phyloP scores from a whole-genome alignment of 2,329 filamentous ascomycete genomes.

The Colletotrichum caudatum region DNA sequence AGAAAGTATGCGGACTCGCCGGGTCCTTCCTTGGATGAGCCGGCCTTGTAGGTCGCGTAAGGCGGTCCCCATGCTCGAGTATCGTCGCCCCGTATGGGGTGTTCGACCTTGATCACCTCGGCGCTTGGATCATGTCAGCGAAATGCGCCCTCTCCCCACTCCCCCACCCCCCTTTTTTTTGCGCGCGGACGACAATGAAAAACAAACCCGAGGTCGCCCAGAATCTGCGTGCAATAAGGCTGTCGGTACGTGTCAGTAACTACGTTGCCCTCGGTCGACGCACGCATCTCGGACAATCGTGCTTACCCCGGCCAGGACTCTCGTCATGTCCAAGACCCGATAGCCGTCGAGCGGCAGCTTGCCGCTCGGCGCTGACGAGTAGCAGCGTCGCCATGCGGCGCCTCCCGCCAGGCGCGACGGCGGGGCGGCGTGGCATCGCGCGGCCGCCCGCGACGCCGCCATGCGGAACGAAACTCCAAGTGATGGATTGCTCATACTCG shows the following conservation, averaged over 20 bases:
- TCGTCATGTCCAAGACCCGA: conserved; percentile 94
- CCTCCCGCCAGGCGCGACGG: neutral
- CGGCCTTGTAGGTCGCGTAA: conserved; percentile 81
- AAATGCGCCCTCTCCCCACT: conserved; percentile 3
- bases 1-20: conserved; percentile 97
- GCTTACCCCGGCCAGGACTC: conserved; percentile 90
- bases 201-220: conserved; percentile 92
- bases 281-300: rapidly evolving
- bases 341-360: conserved; percentile 82
- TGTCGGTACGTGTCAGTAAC: conserved; percentile 53
- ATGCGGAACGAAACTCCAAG: neutral
- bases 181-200: conserved; percentile 40
- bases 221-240: conserved; percentile 97
- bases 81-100: conserved; percentile 90
- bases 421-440: neutral
- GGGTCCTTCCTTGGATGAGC: conserved; percentile 71
- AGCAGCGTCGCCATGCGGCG: conserved; percentile 46
- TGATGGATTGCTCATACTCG: conserved; percentile 4
- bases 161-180: neutral
- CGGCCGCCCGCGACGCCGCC: conserved; percentile 7
- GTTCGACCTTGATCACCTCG: conserved; percentile 97
- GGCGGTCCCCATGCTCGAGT: conserved; percentile 97
- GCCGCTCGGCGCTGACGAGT: conserved; percentile 47
- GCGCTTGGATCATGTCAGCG: conserved; percentile 68
- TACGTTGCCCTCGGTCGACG: neutral